Evolutionary conservation across 208 protist species (phyloP).

Genomic region (Leishmania braziliensis): DNA sequence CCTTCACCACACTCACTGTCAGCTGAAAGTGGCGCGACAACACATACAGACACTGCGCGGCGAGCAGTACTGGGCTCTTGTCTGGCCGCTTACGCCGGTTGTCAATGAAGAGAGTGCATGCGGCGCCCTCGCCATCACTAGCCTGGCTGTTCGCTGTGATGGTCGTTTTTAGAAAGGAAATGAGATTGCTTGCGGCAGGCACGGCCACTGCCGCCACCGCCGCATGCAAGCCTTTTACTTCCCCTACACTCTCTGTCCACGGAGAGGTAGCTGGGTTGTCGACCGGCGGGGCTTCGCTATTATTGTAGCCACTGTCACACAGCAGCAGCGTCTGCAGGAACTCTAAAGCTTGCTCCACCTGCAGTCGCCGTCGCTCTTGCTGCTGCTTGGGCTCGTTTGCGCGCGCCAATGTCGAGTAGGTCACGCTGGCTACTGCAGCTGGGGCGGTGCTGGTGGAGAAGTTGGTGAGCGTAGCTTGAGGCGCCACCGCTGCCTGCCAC

Average conservation of each 20-base stretch:
- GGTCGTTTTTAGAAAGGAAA: conserved; percentile 47
- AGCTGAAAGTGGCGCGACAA: conserved; percentile 90
- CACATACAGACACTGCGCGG: conserved; percentile 81
- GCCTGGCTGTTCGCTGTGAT: conserved; percentile 25
- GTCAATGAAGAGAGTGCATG: conserved; percentile 19
- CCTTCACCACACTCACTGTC: conserved; percentile 57
- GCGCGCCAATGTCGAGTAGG: conserved; percentile 13
- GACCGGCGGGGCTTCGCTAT: conserved; percentile 29
- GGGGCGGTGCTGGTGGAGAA: conserved; percentile 4
- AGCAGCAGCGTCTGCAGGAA: conserved; percentile 45
- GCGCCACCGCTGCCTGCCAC: conserved; percentile 7
- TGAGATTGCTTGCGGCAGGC: conserved; percentile 44
- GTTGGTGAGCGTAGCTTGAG: conserved; percentile 5
- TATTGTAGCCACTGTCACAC: conserved; percentile 60
- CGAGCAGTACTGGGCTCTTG: conserved; percentile 58
- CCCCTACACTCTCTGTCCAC: conserved; percentile 12
- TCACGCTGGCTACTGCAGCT: conserved; percentile 4
- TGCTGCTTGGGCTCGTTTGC: conserved; percentile 22
- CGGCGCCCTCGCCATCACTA: conserved; percentile 16
- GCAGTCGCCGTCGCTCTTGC: conserved; percentile 27
- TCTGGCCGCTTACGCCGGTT: conserved; percentile 14
- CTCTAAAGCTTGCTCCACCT: conserved; percentile 24
- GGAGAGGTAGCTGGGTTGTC: conserved; percentile 36
- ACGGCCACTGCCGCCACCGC: conserved; percentile 34
- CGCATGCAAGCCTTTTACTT: conserved; percentile 36